A percentile compares a stretch with the other conserved stretches of the same genome.
These are phyloP conservation scores for Globisporangium perplexum DNA, from an alignment of 352 stramenopile species.

Conservation along the genomic window DNA sequence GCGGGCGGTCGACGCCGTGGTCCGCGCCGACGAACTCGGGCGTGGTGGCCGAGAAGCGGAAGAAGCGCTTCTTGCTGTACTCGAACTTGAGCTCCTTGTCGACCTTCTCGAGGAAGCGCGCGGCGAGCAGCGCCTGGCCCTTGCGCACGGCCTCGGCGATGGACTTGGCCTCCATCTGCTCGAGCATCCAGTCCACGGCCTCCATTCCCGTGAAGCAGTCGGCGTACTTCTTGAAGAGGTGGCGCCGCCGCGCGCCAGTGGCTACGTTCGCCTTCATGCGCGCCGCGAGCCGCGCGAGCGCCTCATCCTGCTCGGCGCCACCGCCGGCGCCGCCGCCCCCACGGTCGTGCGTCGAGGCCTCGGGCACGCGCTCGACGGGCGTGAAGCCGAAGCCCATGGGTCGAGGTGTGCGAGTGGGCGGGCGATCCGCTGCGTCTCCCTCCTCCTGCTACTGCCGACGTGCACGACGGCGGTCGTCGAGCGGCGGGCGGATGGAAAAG, in stretches of 20 bases:
- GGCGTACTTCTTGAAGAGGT: constrained; percentile 78
- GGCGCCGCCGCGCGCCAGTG: constrained; percentile 58
- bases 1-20: constrained; percentile 19
- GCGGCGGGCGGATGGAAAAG: background rate
- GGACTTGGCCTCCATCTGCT: constrained; percentile 81
- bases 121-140: constrained; percentile 57
- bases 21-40: constrained; percentile 54
- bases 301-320: constrained; percentile 58
- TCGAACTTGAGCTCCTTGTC: constrained; percentile 82
- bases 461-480: background rate
- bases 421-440: no score
- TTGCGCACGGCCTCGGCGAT: constrained; percentile 78
- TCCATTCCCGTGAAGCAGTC: constrained; percentile 85
- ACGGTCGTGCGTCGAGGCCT: constrained; percentile 29
- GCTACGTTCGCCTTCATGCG: constrained; percentile 79
- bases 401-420: background rate
- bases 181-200: constrained; percentile 82
- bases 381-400: constrained; percentile 17
- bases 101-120: constrained; percentile 75
- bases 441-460: no score
- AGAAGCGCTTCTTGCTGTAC: constrained; percentile 82
- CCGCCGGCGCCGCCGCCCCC: background rate
- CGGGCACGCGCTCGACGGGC: constrained; percentile 43
- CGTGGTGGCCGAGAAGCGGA: constrained; percentile 70
- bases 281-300: constrained; percentile 59